Evolutionary conservation across 78 protist species (phyloP).

Genomic region (Dictyostelium firmibasis): DNA sequence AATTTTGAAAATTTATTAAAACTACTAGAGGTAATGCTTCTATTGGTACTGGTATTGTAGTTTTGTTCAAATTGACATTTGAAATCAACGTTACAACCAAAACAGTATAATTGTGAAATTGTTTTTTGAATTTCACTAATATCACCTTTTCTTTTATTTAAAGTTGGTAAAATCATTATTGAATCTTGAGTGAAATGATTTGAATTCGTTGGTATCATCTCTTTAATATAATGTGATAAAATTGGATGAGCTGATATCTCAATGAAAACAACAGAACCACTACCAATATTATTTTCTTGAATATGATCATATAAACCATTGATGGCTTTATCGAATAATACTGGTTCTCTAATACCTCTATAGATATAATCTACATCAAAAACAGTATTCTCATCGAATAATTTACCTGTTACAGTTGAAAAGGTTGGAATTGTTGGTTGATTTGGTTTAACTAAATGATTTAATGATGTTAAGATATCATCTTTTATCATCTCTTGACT

Average conservation of each 20-base stretch:
- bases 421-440: background rate
- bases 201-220: background rate
- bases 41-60: background rate
- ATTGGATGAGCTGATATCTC: conserved; percentile 27
- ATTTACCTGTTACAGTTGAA: background rate
- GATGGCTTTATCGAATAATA: background rate
- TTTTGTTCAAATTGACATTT: background rate
- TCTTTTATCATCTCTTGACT: background rate
- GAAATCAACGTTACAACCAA: conserved; percentile 4
- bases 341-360: background rate
- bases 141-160: conserved; percentile 26
- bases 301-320: background rate
- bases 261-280: background rate
- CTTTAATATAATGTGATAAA: background rate
- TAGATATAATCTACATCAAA: too few species aligned
- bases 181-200: background rate
- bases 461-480: background rate
- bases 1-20: background rate
- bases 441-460: too few species aligned
- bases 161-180: background rate
- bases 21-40: background rate
- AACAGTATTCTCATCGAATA: too few species aligned
- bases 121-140: background rate
- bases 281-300: background rate
- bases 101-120: background rate